Evolutionary conservation across 352 stramenopile genomes (phyloP).

Genomic region (Pythium brachiatum): DNA sequence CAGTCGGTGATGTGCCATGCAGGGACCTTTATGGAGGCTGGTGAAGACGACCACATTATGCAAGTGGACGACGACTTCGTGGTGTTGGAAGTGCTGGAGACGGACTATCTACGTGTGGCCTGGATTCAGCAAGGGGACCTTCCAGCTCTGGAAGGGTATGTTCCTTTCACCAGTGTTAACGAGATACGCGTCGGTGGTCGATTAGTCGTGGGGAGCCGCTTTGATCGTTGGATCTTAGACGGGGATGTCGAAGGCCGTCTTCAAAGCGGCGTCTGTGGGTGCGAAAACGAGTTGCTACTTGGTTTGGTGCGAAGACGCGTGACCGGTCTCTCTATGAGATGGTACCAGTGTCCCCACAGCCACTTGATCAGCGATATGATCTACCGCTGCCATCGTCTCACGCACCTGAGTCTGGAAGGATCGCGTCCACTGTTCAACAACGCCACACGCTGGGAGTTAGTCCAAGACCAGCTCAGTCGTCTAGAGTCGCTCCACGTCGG

Average conservation of each 20-base stretch:
- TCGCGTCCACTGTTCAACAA: neutral
- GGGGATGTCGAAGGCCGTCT: conserved; percentile 5
- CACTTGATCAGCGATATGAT: neutral
- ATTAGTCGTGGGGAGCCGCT: neutral
- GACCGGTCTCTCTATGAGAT: conserved; percentile 10
- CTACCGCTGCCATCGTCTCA: neutral
- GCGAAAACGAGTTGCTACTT: conserved; percentile 6
- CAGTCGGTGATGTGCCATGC: neutral
- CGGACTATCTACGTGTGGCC: neutral
- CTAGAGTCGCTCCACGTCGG: neutral
- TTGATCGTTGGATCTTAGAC: conserved; percentile 11
- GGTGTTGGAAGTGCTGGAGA: neutral
- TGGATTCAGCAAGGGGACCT: neutral
- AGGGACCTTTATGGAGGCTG: neutral
- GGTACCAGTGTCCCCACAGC: conserved; percentile 2
- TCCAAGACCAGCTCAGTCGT: neutral
- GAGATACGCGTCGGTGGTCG: conserved; percentile 1
- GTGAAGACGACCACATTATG: neutral
- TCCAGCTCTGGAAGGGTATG: neutral
- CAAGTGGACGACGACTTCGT: neutral
- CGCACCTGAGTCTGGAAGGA: conserved; percentile 12
- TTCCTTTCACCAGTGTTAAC: neutral
- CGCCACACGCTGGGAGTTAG: neutral
- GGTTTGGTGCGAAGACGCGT: neutral
- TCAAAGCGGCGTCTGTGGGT: neutral